Base-by-base conservation (phyloP, 2,329 filamentous ascomycete species). In the Calonectria pseudoreteaudii region DNA sequence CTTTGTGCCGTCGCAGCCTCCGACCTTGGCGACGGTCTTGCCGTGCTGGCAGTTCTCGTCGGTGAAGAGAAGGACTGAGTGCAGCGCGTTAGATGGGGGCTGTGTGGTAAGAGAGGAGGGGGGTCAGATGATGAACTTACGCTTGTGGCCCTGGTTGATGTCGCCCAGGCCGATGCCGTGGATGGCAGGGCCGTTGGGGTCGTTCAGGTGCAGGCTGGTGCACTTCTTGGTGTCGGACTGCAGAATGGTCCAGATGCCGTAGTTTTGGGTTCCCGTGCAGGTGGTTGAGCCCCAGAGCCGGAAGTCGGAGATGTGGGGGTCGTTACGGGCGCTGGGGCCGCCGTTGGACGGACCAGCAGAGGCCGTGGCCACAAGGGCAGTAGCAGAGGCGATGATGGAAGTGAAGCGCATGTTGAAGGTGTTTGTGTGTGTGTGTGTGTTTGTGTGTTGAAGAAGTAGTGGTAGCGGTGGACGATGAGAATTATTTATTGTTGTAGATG, bases 261-360 rank as follows among this genome's bases (percentile, higher is more conserved):
- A 65, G 60, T 65, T 65, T 16, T 65, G 26, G 26, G 60, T 47
- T 31, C 41, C 41, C 1, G 16, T 34, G 60, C 60, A 65, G 60
- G 26, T 65, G 23, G 38, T 47, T 49, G 60, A 47, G 28, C 60
- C 60, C 60, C 60, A 65, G 38, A 65, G 60, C n/a, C 60, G 60
- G 60, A 65, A 65, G 30, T 65, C 60, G 60, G 41, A 47, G 30
- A 65, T 65, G 60, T 65, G 60, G 20, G 60, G 60, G 60, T 65
- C 60, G 60, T 30, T 31, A 18, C 60, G 60, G 14, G 38, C 60
- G 23, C 26, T 65, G 26, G 60, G 60, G 60, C 60, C 60, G 50
- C 50, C 50, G 11, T 28, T n/a, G 30, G 23, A 30, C 18, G 50
- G 26, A 30, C 60, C 60, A 6, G 60, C 60, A n/a, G 38, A 38